A percentile compares a stretch with the other conserved stretches of the same genome.
These are phyloP conservation scores for Aspergillus intermedius DNA, from an alignment of 2,329 filamentous ascomycete genomes.

Conservation along the genomic window DNA sequence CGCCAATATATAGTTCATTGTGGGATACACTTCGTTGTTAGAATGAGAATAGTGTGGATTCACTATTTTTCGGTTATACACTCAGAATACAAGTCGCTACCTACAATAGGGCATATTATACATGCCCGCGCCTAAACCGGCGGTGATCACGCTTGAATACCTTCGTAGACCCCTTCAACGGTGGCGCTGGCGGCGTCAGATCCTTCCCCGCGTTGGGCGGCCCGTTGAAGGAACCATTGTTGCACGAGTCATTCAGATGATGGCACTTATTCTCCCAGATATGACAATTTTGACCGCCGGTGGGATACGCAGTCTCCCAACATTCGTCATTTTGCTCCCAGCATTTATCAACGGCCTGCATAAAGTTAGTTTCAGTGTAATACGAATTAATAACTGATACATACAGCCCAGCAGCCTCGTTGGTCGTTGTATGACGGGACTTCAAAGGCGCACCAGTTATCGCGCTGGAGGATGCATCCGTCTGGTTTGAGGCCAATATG, in stretches of 20 bases:
- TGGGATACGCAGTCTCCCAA: slow-evolving; percentile 53
- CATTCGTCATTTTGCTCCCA: slow-evolving; percentile 56
- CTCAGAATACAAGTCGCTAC: too few relatives aligned
- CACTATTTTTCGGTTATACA: too few relatives aligned
- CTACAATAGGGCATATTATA: not conserved
- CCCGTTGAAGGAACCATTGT: slow-evolving; percentile 35
- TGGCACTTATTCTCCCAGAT: slow-evolving; percentile 59
- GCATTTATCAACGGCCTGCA: slow-evolving; percentile 46
- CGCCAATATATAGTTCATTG: not conserved
- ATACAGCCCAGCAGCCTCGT: slow-evolving; percentile 53
- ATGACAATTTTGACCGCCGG: slow-evolving; percentile 54
- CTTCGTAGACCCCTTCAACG: slow-evolving; percentile 1
- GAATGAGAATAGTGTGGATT: not conserved
- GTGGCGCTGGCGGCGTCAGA: slow-evolving; percentile 22
- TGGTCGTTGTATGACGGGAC: slow-evolving; percentile 52
- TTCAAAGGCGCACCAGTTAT: slow-evolving; percentile 65
- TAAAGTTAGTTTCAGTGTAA: not conserved
- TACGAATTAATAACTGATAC: slow-evolving; percentile 4
- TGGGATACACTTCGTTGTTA: not conserved
- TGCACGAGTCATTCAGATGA: slow-evolving; percentile 37
- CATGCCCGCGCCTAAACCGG: not conserved
- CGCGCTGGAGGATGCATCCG: slow-evolving; percentile 58
- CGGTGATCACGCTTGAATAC: not conserved
- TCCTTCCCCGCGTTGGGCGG: slow-evolving; percentile 39
- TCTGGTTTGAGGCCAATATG: slow-evolving; percentile 48